phyloP scores from a whole-genome alignment of 345 rosid species.

The Acer campestre region DNA sequence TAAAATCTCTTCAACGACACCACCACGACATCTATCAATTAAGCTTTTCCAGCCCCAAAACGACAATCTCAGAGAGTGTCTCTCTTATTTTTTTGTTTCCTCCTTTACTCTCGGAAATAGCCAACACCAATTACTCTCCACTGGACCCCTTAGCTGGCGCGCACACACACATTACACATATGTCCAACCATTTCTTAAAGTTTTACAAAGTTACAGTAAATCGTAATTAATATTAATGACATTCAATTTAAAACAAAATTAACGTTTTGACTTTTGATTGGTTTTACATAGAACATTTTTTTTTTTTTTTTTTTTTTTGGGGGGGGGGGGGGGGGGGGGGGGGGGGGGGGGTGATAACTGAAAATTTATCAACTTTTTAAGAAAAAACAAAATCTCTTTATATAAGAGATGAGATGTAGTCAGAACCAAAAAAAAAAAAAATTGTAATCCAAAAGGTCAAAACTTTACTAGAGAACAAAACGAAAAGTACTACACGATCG shows the following conservation, averaged over 20 bases:
- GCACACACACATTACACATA: not conserved
- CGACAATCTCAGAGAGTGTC: not conserved
- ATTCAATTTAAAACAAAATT: too few species aligned
- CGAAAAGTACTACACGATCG: not conserved
- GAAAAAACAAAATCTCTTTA: too few species aligned
- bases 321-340: too few species aligned
- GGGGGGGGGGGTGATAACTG: too few species aligned
- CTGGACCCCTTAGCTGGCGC: slow-evolving; percentile 30
- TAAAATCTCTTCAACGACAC: slow-evolving; percentile 16
- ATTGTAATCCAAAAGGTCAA: not conserved
- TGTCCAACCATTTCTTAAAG: slow-evolving; percentile 1
- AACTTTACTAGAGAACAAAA: not conserved
- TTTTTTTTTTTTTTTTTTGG: too few species aligned
- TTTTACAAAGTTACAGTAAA: not conserved
- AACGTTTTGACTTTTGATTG: too few species aligned
- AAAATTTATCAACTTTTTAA: too few species aligned
- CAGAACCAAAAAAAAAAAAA: not conserved
- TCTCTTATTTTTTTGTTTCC: not conserved
- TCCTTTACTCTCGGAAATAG: slow-evolving; percentile 35
- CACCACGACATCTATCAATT: slow-evolving; percentile 30
- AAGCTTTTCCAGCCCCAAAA: slow-evolving; percentile 7
- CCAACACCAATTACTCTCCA: slow-evolving; percentile 31
- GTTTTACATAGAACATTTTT: too few species aligned
- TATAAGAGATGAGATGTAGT: not conserved
- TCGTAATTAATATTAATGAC: not conserved